phyloP scores from a whole-genome alignment of 192 early-diverging fungal species.

The Coemansia sp. region DNA sequence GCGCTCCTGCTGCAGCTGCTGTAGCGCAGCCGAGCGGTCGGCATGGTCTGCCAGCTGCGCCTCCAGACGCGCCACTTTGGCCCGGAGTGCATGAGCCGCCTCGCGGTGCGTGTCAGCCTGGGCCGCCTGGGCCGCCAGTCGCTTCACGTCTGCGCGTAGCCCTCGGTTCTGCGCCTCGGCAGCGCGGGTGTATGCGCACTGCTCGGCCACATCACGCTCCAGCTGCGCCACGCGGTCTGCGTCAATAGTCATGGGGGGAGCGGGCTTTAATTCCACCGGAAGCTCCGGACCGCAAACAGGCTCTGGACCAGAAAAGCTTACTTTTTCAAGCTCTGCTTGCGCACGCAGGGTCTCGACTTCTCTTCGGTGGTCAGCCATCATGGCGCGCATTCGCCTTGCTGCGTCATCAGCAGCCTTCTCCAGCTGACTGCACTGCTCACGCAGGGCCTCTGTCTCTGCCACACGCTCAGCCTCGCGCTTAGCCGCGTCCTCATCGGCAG shows the following conservation, averaged over 20 bases:
- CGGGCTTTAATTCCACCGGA: too few relatives aligned
- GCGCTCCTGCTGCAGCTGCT: constrained; percentile 42
- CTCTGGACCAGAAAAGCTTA: too few relatives aligned
- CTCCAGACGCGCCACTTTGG: constrained; percentile 56
- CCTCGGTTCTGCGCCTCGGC: constrained; percentile 56
- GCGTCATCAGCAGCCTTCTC: constrained; percentile 15
- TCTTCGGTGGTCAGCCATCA: neutral
- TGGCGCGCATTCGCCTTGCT: neutral
- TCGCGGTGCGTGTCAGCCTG: constrained; percentile 54
- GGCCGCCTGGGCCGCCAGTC: constrained; percentile 46
- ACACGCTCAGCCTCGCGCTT: constrained; percentile 20
- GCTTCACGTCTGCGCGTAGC: constrained; percentile 49
- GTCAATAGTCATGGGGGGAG: too few relatives aligned
- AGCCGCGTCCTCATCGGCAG: constrained; percentile 54
- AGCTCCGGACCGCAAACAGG: too few relatives aligned
- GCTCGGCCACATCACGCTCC: constrained; percentile 52
- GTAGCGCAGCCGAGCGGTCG: constrained; percentile 40
- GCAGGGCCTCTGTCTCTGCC: constrained; percentile 17
- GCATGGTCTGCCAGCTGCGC: constrained; percentile 33
- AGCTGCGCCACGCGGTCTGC: constrained; percentile 25
- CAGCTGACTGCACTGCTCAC: neutral
- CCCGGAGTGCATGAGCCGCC: constrained; percentile 40
- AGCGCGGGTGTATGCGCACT: constrained; percentile 55
- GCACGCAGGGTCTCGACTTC: too few relatives aligned
- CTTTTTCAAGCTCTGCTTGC: too few relatives aligned